These are phyloP conservation scores for Kwoniella shandongensis DNA, from an alignment of 768 basidiomycete genomes.

Conservation along the genomic window DNA sequence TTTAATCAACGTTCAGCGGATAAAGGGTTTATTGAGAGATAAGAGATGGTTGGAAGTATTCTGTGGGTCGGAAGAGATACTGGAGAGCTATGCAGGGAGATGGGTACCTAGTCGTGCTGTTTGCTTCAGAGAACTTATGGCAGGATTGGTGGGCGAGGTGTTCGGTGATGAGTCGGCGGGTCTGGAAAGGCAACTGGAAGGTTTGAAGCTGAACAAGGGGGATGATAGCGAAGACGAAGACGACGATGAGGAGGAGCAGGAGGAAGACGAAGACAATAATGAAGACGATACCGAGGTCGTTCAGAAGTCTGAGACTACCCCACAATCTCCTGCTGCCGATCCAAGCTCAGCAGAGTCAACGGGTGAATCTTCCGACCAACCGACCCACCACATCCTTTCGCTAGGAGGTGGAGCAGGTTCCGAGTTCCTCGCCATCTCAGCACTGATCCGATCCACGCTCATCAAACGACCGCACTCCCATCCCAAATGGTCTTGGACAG, in stretches of 20 bases:
- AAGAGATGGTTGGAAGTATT: slow-evolving; percentile 51
- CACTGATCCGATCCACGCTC: slow-evolving; percentile 17
- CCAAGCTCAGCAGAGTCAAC: too few species aligned
- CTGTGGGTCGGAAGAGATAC: slow-evolving; percentile 22
- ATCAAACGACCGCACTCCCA: slow-evolving; percentile 9
- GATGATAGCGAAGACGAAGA: slow-evolving; percentile 11
- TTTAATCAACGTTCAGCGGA: slow-evolving; percentile 36
- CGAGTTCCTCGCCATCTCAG: slow-evolving; percentile 44
- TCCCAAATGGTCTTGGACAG: slow-evolving; percentile 26
- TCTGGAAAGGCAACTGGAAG: slow-evolving; percentile 2
- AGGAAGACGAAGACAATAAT: slow-evolving; percentile 21
- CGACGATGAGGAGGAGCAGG: slow-evolving; percentile 15
- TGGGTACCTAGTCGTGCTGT: slow-evolving; percentile 52
- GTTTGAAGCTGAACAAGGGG: slow-evolving; percentile 1
- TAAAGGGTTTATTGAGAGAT: slow-evolving; percentile 49
- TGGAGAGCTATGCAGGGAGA: slow-evolving; percentile 49
- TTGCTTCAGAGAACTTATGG: slow-evolving; percentile 49
- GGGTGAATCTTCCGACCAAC: neutral
- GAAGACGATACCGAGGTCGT: slow-evolving; percentile 1
- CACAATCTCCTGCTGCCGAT: too few species aligned
- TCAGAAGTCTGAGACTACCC: neutral
- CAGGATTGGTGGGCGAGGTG: slow-evolving; percentile 6
- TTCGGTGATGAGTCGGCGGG: slow-evolving; percentile 4
- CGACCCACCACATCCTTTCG: slow-evolving; percentile 35
- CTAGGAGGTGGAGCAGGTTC: slow-evolving; percentile 52